Conservation (phyloP, 306 rosid genomes). For the Inga oerstediana region DNA sequence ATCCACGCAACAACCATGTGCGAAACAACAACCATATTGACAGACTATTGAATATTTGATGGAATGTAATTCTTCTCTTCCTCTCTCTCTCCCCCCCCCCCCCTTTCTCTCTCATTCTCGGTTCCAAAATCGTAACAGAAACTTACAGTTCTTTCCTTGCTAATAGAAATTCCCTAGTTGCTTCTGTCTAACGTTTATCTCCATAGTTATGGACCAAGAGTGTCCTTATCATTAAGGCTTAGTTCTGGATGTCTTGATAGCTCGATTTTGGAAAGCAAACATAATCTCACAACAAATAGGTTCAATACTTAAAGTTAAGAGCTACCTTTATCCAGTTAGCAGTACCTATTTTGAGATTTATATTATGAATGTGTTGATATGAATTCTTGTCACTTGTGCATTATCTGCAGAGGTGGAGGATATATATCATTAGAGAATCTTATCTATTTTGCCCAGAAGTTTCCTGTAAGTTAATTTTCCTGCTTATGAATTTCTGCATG, state of each 20-base stretch:
- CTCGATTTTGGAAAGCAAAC: neutral
- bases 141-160: neutral
- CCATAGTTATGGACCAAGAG: neutral
- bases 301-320: neutral
- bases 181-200: neutral
- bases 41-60: no score
- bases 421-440: constrained; percentile 93
- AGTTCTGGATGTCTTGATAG: constrained; percentile 11
- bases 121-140: neutral
- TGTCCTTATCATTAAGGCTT: constrained; percentile 16
- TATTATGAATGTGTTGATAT: constrained; percentile 18
- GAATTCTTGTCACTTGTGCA: constrained; percentile 16
- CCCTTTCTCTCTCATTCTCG: no score
- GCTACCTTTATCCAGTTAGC: constrained; percentile 7
- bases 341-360: neutral
- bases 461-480: constrained; percentile 68
- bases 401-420: constrained; percentile 89
- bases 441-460: constrained; percentile 74
- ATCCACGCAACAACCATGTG: no score
- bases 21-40: no score
- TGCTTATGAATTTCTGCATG: neutral
- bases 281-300: constrained; percentile 15
- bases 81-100: no score
- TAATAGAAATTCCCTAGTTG: neutral
- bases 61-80: no score